These are phyloP conservation scores for Pyrenochaeta sp. DNA, from an alignment of 2,329 filamentous ascomycete genomes.

Conservation along the genomic window DNA sequence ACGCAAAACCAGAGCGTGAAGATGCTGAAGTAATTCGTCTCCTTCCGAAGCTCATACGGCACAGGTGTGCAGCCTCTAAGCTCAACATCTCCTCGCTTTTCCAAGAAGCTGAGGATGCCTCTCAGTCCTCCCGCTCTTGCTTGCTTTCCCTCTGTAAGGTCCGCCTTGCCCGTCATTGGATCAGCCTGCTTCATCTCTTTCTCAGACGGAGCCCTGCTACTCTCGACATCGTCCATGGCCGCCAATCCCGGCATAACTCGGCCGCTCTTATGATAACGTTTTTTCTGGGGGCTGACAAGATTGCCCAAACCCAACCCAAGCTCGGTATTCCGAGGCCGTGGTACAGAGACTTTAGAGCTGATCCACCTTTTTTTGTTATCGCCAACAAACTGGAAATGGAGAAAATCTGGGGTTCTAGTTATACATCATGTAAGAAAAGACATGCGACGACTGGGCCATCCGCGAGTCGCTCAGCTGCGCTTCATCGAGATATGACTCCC, in stretches of 20 bases:
- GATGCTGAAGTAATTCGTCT: slow-evolving; percentile 63
- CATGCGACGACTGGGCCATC: background rate
- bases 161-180: background rate
- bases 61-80: slow-evolving; percentile 64
- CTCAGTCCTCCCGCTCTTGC: slow-evolving; percentile 20
- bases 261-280: background rate
- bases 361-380: no score
- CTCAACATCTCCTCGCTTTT: slow-evolving; percentile 39
- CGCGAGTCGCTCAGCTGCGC: background rate
- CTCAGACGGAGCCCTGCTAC: slow-evolving; percentile 1
- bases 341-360: no score
- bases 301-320: no score
- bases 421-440: no score
- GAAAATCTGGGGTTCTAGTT: no score
- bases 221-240: background rate
- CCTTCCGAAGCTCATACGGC: slow-evolving; percentile 62
- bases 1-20: slow-evolving; percentile 70
- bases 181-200: background rate
- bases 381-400: background rate
- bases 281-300: no score
- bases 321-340: background rate
- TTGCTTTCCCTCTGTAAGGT: slow-evolving; percentile 18
- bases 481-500: background rate
- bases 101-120: slow-evolving; percentile 27
- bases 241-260: background rate